phyloP scores from a whole-genome alignment of 202 grass and related monocot species.

The Elaeis oleifera region DNA sequence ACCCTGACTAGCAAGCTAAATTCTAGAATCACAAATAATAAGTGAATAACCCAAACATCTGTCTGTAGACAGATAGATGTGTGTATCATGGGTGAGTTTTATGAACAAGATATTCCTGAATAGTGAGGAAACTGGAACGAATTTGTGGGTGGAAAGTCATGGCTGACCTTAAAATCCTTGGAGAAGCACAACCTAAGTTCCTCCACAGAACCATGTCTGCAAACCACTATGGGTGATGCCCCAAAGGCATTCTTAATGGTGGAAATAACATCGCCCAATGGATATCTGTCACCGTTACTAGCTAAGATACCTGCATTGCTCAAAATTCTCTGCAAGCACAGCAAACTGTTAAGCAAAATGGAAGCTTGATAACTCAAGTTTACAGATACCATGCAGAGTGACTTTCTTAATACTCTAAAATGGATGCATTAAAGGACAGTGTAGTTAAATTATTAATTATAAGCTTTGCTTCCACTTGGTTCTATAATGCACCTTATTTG shows the following conservation, averaged over 20 bases:
- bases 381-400: no score
- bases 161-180: slow-evolving; percentile 77
- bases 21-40: no score
- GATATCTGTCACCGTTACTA: slow-evolving; percentile 46
- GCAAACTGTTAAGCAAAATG: slow-evolving; percentile 5
- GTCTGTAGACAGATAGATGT: background rate
- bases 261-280: slow-evolving; percentile 41
- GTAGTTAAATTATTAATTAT: no score
- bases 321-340: slow-evolving; percentile 55
- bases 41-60: no score
- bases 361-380: background rate
- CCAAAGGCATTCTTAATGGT: slow-evolving; percentile 64
- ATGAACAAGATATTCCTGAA: background rate
- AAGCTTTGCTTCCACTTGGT: no score
- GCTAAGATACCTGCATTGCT: slow-evolving; percentile 36
- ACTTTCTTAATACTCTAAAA: no score
- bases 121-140: background rate
- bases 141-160: background rate
- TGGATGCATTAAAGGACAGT: no score
- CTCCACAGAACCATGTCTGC: slow-evolving; percentile 57
- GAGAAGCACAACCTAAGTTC: slow-evolving; percentile 88
- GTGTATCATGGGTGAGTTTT: background rate
- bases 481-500: no score
- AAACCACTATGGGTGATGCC: slow-evolving; percentile 51
- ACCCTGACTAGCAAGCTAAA: no score